Evolutionary conservation across 2,329 filamentous ascomycete species (phyloP), one percentile per base, ranked within the genome.

Genomic region (Apiospora phragmitis): DNA sequence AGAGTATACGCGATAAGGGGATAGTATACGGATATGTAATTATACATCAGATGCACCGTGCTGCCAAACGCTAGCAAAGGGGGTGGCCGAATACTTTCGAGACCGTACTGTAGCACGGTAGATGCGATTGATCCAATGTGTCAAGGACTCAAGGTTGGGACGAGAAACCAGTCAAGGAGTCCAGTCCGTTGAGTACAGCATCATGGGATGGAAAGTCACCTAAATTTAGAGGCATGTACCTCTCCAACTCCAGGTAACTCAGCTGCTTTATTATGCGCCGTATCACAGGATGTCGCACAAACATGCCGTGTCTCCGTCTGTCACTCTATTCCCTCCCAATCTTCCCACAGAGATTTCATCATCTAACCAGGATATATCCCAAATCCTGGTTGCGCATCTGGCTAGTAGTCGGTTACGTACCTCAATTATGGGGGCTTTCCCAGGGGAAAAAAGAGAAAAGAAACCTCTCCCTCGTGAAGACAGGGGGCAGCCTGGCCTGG

Each of bases 221-320:
- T 38, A 62, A 38, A 62, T 38, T 62, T 38, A 38, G n/a, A n/a
- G 55, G 29, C 55, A 24, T 38, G 55, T 21, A 38, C 55, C 32
- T 62, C 18, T 62, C 55, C 55, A 38, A 62, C 32, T n/a, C 35
- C 55, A 38, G 32, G 55, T 62, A 62, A 32, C 55, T 62, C 26
- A 55, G 14, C 51, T 35, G 8, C 29, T 41, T 41, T 35, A 18
- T 59, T 32, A 21, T 59, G 55, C 55, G 18, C 32, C 55, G 32
- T 62, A 38, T 62, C 55, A 38, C 55, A 62, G 32, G 18, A 62
- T 62, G 55, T 38, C 21, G 55, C 55, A 38, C 55, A 62, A 62
- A 62, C 55, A 38, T 62, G 55, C 55, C 55, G 55, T 38, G 55
- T 62, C 55, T 62, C 55, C 55, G 55, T 62, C 32, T 62, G 55